phyloP scores from a whole-genome alignment of 1,284 basidiomycete genomes.

The Peniophora sp. region DNA sequence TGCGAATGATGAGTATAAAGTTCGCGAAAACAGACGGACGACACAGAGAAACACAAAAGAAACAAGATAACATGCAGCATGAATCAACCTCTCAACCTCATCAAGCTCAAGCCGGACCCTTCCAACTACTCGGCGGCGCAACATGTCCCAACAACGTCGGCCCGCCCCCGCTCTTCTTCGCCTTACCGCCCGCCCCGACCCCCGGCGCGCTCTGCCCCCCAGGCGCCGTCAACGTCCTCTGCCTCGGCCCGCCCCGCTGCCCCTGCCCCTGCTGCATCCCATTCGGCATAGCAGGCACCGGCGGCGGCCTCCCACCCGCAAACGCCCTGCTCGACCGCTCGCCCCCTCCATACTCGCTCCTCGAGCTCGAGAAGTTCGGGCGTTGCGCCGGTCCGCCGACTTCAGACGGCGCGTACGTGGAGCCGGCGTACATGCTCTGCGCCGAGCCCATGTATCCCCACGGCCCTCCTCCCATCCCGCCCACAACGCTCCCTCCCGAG shows the following conservation, averaged over 20 bases:
- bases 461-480: constrained; percentile 23
- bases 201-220: constrained; percentile 23
- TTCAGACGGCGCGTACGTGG: constrained; percentile 41
- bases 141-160: constrained; percentile 21
- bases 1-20: no score
- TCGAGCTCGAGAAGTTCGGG: constrained; percentile 32
- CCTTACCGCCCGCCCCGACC: constrained; percentile 12
- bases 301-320: constrained; percentile 10
- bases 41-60: no score
- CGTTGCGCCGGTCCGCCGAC: constrained; percentile 43
- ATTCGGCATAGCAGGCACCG: constrained; percentile 17
- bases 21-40: no score
- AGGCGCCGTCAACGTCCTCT: constrained; percentile 50
- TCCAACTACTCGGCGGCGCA: constrained; percentile 59
- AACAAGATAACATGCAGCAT: no score
- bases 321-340: constrained; percentile 21
- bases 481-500: constrained; percentile 13
- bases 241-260: constrained; percentile 22
- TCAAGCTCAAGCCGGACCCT: constrained; percentile 12
- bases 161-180: constrained; percentile 13
- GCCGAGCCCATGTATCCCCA: constrained; percentile 42
- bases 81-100: not conserved
- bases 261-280: constrained; percentile 4
- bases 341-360: constrained; percentile 63
- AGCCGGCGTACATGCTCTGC: constrained; percentile 50